These are phyloP conservation scores for Pezicula radicicola DNA, from an alignment of 2,329 filamentous ascomycete species.

Conservation along the genomic window DNA sequence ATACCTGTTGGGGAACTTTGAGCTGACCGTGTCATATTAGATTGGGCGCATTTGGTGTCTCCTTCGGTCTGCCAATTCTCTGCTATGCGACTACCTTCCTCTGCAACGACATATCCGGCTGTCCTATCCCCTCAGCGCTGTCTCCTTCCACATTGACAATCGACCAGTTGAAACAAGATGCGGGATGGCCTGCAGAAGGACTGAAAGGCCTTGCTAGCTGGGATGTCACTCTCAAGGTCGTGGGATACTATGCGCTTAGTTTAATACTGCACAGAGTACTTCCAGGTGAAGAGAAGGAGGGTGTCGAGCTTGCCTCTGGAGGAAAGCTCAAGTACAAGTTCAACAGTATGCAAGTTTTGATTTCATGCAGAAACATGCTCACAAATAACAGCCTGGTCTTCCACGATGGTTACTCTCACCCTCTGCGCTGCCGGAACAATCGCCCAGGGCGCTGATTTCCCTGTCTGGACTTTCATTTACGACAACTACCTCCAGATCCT, in stretches of 20 bases:
- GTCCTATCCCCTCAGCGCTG: conserved; percentile 79
- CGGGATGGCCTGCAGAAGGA: conserved; percentile 76
- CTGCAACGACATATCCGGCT: conserved; percentile 92
- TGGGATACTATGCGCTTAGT: conserved; percentile 77
- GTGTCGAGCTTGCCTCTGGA: conserved; percentile 66
- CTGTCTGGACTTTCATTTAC: conserved; percentile 89
- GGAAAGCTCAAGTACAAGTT: conserved; percentile 80
- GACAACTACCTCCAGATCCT: conserved; percentile 87
- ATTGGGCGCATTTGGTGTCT: conserved; percentile 72
- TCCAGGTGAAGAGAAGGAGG: conserved; percentile 69
- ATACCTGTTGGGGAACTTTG: background rate
- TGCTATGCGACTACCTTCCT: conserved; percentile 78
- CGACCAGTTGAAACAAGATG: conserved; percentile 71
- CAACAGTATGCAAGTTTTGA: conserved; percentile 52
- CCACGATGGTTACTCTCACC: conserved; percentile 71
- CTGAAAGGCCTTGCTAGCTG: conserved; percentile 67
- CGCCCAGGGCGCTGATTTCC: conserved; percentile 75
- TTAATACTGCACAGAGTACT: conserved; percentile 72
- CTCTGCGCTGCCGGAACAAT: conserved; percentile 71
- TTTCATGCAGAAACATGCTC: conserved; percentile 6
- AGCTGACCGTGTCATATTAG: conserved; percentile 40
- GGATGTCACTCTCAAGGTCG: conserved; percentile 63
- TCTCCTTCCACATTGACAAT: conserved; percentile 69
- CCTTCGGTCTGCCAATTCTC: conserved; percentile 75
- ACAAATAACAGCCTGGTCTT: conserved; percentile 60